Base-by-base conservation (phyloP, 768 basidiomycete species). In the Tremella yokohamensis region DNA sequence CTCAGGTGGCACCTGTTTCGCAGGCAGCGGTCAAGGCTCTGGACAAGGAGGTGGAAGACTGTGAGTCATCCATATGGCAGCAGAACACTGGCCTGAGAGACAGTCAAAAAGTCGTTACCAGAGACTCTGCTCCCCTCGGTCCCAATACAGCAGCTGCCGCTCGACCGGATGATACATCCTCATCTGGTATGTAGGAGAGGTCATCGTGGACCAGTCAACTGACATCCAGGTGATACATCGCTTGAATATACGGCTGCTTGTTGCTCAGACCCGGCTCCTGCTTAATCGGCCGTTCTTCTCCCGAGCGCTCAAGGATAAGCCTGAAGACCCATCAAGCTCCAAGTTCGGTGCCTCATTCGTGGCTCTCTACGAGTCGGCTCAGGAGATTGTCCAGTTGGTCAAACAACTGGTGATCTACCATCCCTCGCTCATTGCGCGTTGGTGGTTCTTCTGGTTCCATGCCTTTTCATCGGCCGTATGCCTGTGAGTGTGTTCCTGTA, bases 321-420 rank as follows among this genome's bases (percentile, higher is more conserved):
- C 71, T 1, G 64, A 56, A 12, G 72, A 74, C 64, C 75, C 75
- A 1, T 65, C 64, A 18, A 54, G 56, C 8, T 58, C 64, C 22
- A 65, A 70, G 40, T 58, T 67, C 25, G 68, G 67, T 1, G 42
- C 55, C 3, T 61, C 60, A 22, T 76, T 76, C 54, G 34, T 68
- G 2, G 70, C 65, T 15, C 57, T 75, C 0, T 76, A 70, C 51
- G 72, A 73, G 50, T 64, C 62, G 22, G 72, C 73, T 6, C 70
- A 66, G 29, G 73, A 76, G 50, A 72, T 76, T 20, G 68, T 76
- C 20, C 62, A 66, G 50, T 64, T 72, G n/a, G 71, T 74, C 45
- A 68, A 72, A 56, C 66, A 66, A 24, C 49, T 70, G 49, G 64
- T 76, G 19, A 65, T 76, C 15, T 76, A 73, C 52, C 75, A 75